Evolutionary conservation across 139 green algal genomes (phyloP).

Genomic region (Micractinium sp.): DNA sequence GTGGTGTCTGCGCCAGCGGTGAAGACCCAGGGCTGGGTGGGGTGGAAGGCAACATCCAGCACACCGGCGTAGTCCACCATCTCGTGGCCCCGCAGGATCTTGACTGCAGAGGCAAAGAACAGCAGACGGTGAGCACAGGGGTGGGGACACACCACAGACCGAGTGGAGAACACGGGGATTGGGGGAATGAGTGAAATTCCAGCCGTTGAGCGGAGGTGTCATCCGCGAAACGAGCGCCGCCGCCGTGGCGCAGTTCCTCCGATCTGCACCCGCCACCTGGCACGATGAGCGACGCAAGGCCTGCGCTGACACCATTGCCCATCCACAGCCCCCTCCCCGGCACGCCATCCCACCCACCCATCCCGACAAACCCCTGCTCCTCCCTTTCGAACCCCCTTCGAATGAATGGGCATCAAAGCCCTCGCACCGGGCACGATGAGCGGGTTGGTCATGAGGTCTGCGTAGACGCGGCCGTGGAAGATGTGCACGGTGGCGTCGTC

Average conservation of each 20-base stretch:
- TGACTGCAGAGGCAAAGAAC: conserved; percentile 45
- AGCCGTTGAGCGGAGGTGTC: too few species aligned
- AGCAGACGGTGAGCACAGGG: background rate
- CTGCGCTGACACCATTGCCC: background rate
- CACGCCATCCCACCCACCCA: background rate
- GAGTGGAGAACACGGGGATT: background rate
- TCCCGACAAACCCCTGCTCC: too few species aligned
- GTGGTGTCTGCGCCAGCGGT: conserved; percentile 87
- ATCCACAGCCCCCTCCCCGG: background rate
- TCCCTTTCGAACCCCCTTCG: background rate
- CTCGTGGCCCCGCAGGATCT: conserved; percentile 66
- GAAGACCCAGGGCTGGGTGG: conserved; percentile 96
- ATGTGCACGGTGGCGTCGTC: conserved; percentile 91
- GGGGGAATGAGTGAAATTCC: too few species aligned
- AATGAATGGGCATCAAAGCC: too few species aligned
- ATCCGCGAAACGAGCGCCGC: too few species aligned
- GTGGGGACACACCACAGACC: background rate
- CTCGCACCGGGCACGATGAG: conserved; percentile 88
- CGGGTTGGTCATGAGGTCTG: conserved; percentile 95
- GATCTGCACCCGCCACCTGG: background rate
- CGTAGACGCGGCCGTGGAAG: conserved; percentile 96
- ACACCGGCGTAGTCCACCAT: conserved; percentile 72
- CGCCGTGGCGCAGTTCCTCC: too few species aligned
- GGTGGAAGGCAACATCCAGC: conserved; percentile 90
- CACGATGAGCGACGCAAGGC: conserved; percentile 75